Evolutionary conservation across 768 basidiomycete genomes (phyloP), one percentile per base, ranked within the genome.

Genomic region (Tulasnella sp.): DNA sequence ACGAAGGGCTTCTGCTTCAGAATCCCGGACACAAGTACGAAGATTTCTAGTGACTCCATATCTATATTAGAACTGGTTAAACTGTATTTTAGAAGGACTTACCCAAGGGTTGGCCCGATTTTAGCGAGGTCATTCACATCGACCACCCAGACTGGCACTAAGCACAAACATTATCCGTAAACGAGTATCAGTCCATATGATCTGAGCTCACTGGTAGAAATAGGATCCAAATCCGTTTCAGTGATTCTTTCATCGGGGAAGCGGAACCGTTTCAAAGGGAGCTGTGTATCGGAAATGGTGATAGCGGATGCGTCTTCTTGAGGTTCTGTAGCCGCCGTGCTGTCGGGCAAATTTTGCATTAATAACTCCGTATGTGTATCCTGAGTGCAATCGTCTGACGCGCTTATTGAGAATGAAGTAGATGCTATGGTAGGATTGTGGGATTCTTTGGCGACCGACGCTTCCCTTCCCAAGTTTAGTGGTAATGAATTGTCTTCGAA

Each of bases 401-500:
- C 31, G 31, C n/a, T 16, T 13, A 16, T 34, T n/a, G 13, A 19
- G n/a, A 25, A 12, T 16, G 34, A 35, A 16, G 12, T 35, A 16
- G 34, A 35, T 12, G 34, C 27, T 25, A 25, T 40, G 19, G 19
- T 40, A 16, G 39, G 19, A 6, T 40, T 10, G 39, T 5, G 39
- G 39, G 39, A 40, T 16, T 10, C 5, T 40, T 40, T 40, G 39
- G 19, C 39, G 27, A 5, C 19, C 10, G 39, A 20, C 39, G n/a
- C 19, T 40, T 40, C 39, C 5, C 39, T 40, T 5, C 39, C n/a
- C n/a, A n/a, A n/a, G n/a, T n/a, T n/a, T n/a, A n/a, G n/a, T n/a
- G n/a, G n/a, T n/a, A n/a, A n/a, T n/a, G n/a, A n/a, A n/a, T 19
- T 4, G 45, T 31, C 40, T 42, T 22, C 10, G 56, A 80, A 81